phyloP scores from a whole-genome alignment of 2,329 filamentous ascomycete genomes.

The Aulographum hederae region DNA sequence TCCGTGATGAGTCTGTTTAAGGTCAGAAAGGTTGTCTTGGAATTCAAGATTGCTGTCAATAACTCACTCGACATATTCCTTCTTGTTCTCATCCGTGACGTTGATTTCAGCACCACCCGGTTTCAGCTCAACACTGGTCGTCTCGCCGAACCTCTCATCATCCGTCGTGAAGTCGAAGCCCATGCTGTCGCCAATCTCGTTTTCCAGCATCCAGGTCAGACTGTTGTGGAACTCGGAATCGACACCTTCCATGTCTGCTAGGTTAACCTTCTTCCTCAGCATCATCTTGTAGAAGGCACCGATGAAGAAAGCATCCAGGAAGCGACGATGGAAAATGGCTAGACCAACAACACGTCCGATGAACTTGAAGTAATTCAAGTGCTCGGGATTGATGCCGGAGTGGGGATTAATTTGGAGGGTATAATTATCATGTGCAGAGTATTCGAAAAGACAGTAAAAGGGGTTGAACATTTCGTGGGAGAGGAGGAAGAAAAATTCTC shows the following conservation, averaged over 20 bases:
- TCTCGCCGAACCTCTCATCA: constrained; percentile 90
- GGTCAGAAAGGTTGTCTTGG: not conserved
- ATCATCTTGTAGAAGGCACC: constrained; percentile 99
- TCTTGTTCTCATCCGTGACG: constrained; percentile 97
- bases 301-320: constrained; percentile 98
- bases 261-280: constrained; percentile 72
- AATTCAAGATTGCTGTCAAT: constrained; percentile 1
- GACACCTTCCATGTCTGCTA: constrained; percentile 97
- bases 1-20: constrained; percentile 65
- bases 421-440: constrained; percentile 99
- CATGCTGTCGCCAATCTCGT: constrained; percentile 86
- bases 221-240: constrained; percentile 96
- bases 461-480: constrained; percentile 99
- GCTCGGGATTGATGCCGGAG: constrained; percentile 96
- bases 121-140: constrained; percentile 85
- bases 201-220: constrained; percentile 93
- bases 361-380: constrained; percentile 99
- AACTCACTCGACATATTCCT: constrained; percentile 82
- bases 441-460: constrained; percentile 98
- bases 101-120: constrained; percentile 79
- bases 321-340: constrained; percentile 94
- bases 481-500: constrained; percentile 98
- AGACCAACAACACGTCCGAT: constrained; percentile 93
- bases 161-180: constrained; percentile 95
- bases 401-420: constrained; percentile 99